Base-by-base conservation (phyloP, 352 stramenopile genomes). In the Phytophthora quininea region DNA sequence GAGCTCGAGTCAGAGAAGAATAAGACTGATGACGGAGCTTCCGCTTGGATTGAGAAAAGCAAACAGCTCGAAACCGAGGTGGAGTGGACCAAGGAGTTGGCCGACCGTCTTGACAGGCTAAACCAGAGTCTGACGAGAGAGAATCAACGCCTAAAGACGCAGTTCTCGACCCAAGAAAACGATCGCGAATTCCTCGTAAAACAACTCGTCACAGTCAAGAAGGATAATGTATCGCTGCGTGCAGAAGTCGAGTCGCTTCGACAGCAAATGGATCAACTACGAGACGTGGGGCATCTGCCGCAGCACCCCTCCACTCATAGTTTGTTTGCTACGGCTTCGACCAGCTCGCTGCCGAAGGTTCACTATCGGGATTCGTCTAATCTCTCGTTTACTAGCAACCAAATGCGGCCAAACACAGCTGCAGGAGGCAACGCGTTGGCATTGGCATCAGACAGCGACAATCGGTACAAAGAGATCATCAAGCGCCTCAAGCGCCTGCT, bases 171-270 rank as follows among this genome's bases (percentile, higher is more conserved):
- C 9, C 90, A 98, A 71, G 91, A 98, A 59, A 94, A 98, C 61
- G 93, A 98, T 75, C 81, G 93, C n/a, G 90, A 98, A 62, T 98
- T 97, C 49, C 85, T 98, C 27, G 90, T 98, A 14, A 91, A 91
- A 65, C 90, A 98, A 70, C 87, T 98, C 15, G 93, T 98, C 32
- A 85, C 74, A 3, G 88, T 95, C 35, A 97, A 97, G 71, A 97
- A 98, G 66, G 93, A 98, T 57, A 97, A 97, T 42, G 86, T 88
- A 33, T 78, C 84, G 12, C 64, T 97, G 3, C 72, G 90, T 42
- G 74, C 83, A 57, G 84, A 90, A 50, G 62, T 84, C 30, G 83
- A 92, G 3, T 54, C 57, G 12, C 54, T 88, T 38, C 86, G 83
- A 30, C 67, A 77, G 37, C 75, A 96, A 27, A 14, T 92, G 12